A percentile compares a stretch with the other conserved stretches of the same genome.
phyloP scores from a whole-genome alignment of 75 land plant genomes.

The Azolla pinnata region DNA sequence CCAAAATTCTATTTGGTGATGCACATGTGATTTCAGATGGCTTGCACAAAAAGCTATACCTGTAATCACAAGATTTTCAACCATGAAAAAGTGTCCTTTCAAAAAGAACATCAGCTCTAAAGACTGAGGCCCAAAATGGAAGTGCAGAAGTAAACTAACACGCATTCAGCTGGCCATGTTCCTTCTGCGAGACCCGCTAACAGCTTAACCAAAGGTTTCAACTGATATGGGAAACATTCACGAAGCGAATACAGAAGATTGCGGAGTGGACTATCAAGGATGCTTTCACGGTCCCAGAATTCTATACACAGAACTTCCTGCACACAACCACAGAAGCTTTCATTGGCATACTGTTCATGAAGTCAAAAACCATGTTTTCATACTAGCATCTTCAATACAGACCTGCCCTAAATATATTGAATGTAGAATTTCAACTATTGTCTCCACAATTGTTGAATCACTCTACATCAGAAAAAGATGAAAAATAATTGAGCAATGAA shows the following conservation, averaged over 20 bases:
- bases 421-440: slow-evolving; percentile 55
- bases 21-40: no score
- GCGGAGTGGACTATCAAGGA: slow-evolving; percentile 82
- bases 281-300: slow-evolving; percentile 88
- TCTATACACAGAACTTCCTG: slow-evolving; percentile 83
- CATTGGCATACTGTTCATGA: no score
- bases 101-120: no score
- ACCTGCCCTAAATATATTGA: slow-evolving; percentile 86
- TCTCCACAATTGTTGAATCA: slow-evolving; percentile 30
- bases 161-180: slow-evolving; percentile 83
- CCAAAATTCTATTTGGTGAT: no score
- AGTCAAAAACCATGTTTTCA: no score
- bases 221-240: slow-evolving; percentile 61
- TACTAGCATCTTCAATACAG: no score
- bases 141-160: slow-evolving; percentile 38
- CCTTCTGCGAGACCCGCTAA: slow-evolving; percentile 80
- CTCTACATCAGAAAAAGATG: slow-evolving; percentile 40
- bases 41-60: no score
- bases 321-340: neutral
- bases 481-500: no score
- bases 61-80: no score
- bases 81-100: no score
- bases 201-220: slow-evolving; percentile 44
- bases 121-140: no score
- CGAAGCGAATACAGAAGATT: slow-evolving; percentile 57